Evolutionary conservation across 2,329 filamentous ascomycete genomes (phyloP).

Genomic region (Fusarium pseudograminearum): DNA sequence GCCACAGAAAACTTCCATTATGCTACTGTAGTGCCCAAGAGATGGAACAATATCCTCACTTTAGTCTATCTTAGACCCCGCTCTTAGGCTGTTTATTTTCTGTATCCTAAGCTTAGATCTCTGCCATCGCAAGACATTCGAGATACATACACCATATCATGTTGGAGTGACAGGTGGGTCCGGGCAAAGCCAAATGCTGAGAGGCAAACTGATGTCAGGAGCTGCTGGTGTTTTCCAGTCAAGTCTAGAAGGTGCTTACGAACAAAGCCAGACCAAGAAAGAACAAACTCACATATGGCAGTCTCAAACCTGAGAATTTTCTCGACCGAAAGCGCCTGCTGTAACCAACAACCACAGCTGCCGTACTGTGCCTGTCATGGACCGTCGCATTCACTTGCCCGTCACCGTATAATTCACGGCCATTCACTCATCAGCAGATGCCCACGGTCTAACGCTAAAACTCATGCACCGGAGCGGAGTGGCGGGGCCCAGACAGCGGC

Average conservation of each 20-base stretch:
- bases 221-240: constrained; percentile 25
- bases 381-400: constrained; percentile 23
- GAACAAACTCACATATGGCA: background rate
- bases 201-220: constrained; percentile 34
- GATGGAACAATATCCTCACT: background rate
- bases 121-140: constrained; percentile 31
- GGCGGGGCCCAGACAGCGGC: constrained; percentile 25
- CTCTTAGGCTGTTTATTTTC: background rate
- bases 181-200: constrained; percentile 10
- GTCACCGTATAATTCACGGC: constrained; percentile 32
- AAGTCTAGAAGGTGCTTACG: constrained; percentile 24
- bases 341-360: background rate
- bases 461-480: constrained; percentile 32
- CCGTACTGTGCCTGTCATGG: constrained; percentile 10
- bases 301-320: background rate
- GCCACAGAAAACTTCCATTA: background rate
- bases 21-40: background rate
- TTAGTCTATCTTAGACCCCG: background rate
- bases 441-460: constrained; percentile 22
- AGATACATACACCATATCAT: constrained; percentile 36
- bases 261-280: background rate
- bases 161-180: constrained; percentile 27
- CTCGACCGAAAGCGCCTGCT: background rate
- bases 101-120: background rate
- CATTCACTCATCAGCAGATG: constrained; percentile 35